These are phyloP conservation scores for Novymonas esmeraldas DNA, from an alignment of 208 protist genomes.

Conservation along the genomic window DNA sequence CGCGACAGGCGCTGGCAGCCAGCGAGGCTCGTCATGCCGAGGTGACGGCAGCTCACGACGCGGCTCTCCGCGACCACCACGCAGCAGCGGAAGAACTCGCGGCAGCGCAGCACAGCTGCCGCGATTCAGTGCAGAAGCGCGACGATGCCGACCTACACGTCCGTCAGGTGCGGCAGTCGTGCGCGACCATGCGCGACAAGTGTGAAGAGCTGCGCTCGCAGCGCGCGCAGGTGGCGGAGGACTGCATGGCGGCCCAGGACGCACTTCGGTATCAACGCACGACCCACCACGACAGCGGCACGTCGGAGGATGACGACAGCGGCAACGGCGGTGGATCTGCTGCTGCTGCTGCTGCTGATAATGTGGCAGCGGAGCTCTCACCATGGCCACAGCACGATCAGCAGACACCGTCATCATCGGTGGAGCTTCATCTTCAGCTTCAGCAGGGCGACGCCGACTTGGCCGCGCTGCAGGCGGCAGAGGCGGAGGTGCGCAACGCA, in stretches of 20 bases:
- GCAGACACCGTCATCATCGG: too few relatives aligned
- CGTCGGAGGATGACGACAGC: not conserved
- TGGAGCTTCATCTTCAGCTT: slow-evolving; percentile 15
- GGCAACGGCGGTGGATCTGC: not conserved
- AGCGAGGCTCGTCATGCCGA: slow-evolving; percentile 7
- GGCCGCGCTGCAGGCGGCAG: slow-evolving; percentile 1
- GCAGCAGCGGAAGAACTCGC: slow-evolving; percentile 6
- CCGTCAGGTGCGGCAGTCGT: not conserved
- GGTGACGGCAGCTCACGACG: slow-evolving; percentile 9
- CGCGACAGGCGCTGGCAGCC: slow-evolving; percentile 13
- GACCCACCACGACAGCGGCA: not conserved
- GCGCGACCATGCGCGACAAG: slow-evolving; percentile 3
- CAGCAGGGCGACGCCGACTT: slow-evolving; percentile 4
- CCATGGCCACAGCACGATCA: not conserved
- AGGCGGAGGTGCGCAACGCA: not conserved
- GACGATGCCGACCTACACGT: not conserved
- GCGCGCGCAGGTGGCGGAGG: slow-evolving; percentile 1
- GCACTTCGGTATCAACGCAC: not conserved
- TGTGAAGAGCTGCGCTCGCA: slow-evolving; percentile 9
- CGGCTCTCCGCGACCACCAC: slow-evolving; percentile 6
- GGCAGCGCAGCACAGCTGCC: not conserved
- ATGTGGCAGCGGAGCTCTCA: not conserved
- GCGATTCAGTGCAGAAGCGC: not conserved
- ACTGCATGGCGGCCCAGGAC: slow-evolving; percentile 11
- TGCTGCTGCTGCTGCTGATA: not conserved